A percentile compares a stretch with the other conserved stretches of the same genome.
These are phyloP conservation scores for Vanrija sp. DNA, from an alignment of 1,284 basidiomycete genomes.

Conservation along the genomic window DNA sequence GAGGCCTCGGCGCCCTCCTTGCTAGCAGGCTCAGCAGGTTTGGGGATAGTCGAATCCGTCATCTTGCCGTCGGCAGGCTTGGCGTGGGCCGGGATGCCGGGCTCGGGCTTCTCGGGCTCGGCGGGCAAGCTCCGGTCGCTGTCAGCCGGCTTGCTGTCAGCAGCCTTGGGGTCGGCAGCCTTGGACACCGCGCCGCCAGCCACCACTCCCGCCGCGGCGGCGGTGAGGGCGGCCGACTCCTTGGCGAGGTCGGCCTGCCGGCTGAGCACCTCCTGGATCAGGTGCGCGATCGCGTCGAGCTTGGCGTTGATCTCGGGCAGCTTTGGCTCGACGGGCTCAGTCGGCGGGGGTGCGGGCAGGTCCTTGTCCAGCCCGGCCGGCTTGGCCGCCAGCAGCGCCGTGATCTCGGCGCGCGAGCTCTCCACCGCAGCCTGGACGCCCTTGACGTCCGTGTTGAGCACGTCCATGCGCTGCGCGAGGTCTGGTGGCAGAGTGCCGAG, in stretches of 20 bases:
- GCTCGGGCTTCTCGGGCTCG: not conserved
- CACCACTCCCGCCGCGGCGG: not conserved
- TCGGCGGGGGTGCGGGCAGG: not conserved
- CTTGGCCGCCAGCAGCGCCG: conserved; percentile 6
- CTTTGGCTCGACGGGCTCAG: conserved; percentile 2
- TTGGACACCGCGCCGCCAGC: not conserved
- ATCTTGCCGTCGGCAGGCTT: too few species aligned
- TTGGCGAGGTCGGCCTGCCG: conserved; percentile 2
- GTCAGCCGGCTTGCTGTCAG: not conserved
- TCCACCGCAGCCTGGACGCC: conserved; percentile 5
- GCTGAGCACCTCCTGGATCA: conserved; percentile 33
- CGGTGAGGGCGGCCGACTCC: not conserved
- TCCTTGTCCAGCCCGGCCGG: conserved; percentile 11
- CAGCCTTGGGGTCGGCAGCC: not conserved
- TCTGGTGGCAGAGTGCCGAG: conserved; percentile 1
- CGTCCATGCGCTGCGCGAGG: conserved; percentile 2
- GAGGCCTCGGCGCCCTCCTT: not conserved
- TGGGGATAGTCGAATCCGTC: not conserved
- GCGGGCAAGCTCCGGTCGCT: not conserved
- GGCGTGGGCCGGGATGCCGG: not conserved
- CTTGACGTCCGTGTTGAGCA: conserved; percentile 5
- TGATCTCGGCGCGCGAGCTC: not conserved
- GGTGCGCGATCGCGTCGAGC: conserved; percentile 35
- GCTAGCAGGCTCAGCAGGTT: not conserved
- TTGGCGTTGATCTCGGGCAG: conserved; percentile 31